Conservation (phyloP, 1,284 basidiomycete genomes). For the Heterobasidion annosum region DNA sequence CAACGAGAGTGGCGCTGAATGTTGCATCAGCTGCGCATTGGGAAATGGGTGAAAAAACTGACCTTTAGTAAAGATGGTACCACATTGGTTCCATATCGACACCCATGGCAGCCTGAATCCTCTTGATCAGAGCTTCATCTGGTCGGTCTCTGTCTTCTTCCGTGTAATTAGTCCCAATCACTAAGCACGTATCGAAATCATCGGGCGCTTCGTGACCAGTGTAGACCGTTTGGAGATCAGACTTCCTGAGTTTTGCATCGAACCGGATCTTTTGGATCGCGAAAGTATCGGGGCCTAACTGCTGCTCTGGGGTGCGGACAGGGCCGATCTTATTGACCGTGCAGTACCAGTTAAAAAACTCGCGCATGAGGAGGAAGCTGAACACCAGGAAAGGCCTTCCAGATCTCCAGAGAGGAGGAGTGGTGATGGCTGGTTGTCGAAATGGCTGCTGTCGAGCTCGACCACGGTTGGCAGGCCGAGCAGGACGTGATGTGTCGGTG, state of each 20-base stretch:
- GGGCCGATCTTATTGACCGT: not conserved
- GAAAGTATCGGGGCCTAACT: accelerated
- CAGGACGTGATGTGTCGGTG: too few relatives aligned
- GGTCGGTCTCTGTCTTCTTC: not conserved
- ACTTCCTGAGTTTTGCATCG: not conserved
- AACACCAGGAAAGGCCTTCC: not conserved
- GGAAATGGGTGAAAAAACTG: not conserved
- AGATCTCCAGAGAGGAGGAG: too few relatives aligned
- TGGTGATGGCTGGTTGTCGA: too few relatives aligned
- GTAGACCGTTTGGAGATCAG: not conserved
- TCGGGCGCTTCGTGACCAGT: not conserved
- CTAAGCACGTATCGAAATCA: not conserved
- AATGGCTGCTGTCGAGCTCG: too few relatives aligned
- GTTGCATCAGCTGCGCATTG: not conserved
- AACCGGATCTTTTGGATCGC: not conserved
- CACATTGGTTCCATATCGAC: not conserved
- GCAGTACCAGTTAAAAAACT: not conserved
- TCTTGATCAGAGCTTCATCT: not conserved
- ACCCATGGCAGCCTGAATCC: not conserved
- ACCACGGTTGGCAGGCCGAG: too few relatives aligned
- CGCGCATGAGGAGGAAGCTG: not conserved
- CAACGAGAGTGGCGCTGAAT: too few relatives aligned
- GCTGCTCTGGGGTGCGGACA: not conserved
- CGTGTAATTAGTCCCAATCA: not conserved
- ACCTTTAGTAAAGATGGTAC: not conserved